Base-by-base conservation (phyloP, 2,329 filamentous ascomycete genomes). In the Penicillium sp. region DNA sequence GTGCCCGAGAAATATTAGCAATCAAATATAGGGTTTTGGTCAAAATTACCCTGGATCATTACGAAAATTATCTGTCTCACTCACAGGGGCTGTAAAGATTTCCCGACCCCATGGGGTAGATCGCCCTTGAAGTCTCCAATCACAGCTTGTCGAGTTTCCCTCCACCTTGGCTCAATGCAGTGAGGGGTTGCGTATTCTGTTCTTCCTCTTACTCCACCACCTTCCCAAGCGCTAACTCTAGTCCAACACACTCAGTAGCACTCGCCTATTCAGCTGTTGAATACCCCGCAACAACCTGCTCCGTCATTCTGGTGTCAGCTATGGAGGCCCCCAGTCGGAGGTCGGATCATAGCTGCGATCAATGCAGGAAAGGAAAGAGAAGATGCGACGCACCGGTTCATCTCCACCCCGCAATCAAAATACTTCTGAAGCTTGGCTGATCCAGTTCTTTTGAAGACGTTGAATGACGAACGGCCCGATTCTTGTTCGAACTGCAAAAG, bases 271-370 rank as follows among this genome's bases (percentile, higher is more conserved):
- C 18, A 19, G 10, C 24, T 21, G 16, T 23, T 21, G 1, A 21
- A 31, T 45, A 45, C 42, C 18, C 26, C 42, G 18, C 42, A 19
- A 24, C 24, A 21, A 16, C 13, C 16, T 16, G 11, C 24, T 31
- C 28, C 14, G n/a, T 13, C 16, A 5, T 31, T 26, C 13, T 42
- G 19, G 37, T 11, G 39, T 28, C 23, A 28, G 39, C 24, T 45
- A 45, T 45, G 42, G 42, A 45, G 42, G 28, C 42, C 16, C 42
- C 42, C 10, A 45, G 42, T 31, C 42, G 42, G 42, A 29, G 42
- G 18, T 45, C 42, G 3, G 42, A 45, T 45, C 42, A 45, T 45
- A 45, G 42, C 28, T 45, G 42, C 18, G 42, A 45, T 16, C 42
- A 29, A 33, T 45, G 42, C 26, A 19, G 42, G 42, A 45, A 45